phyloP scores from a whole-genome alignment of 441 rosid species.

The Erodium moschatum region DNA sequence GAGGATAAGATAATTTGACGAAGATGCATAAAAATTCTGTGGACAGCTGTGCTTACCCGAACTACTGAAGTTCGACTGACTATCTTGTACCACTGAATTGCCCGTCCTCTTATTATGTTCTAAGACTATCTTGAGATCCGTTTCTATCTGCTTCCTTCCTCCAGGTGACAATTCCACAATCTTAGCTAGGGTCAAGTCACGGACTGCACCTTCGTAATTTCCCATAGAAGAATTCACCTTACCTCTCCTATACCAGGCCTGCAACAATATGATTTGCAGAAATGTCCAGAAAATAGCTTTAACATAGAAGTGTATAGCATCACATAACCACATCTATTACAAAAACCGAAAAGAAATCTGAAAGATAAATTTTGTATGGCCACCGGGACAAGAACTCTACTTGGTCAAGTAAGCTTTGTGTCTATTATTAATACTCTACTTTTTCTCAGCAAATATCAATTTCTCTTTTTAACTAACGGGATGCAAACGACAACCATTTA shows the following conservation, averaged over 20 bases:
- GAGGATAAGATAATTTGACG: background rate
- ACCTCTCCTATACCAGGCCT: constrained; percentile 90
- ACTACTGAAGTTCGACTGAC: constrained; percentile 19
- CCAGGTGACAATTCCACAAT: constrained; percentile 40
- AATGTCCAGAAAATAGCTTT: background rate
- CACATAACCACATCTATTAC: background rate
- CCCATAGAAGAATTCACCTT: constrained; percentile 59
- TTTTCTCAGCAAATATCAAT: background rate
- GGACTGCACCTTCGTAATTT: constrained; percentile 38
- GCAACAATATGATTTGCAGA: constrained; percentile 3
- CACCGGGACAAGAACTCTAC: too few species aligned
- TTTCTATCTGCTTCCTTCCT: constrained; percentile 71
- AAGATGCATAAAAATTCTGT: background rate
- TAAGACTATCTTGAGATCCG: constrained; percentile 36
- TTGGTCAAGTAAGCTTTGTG: too few species aligned
- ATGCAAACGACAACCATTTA: background rate
- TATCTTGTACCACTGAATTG: constrained; percentile 15
- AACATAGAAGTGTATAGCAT: background rate
- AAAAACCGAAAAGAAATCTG: too few species aligned
- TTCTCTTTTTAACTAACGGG: background rate
- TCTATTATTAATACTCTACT: background rate
- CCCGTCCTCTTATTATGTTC: constrained; percentile 21
- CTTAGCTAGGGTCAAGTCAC: constrained; percentile 50
- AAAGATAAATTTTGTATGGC: too few species aligned
- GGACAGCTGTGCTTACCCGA: constrained; percentile 29